A percentile compares a stretch with the other conserved stretches of the same genome.
Evolutionary conservation across 78 protist species (phyloP).

Genomic region (Dictyostelium intermedium): DNA sequence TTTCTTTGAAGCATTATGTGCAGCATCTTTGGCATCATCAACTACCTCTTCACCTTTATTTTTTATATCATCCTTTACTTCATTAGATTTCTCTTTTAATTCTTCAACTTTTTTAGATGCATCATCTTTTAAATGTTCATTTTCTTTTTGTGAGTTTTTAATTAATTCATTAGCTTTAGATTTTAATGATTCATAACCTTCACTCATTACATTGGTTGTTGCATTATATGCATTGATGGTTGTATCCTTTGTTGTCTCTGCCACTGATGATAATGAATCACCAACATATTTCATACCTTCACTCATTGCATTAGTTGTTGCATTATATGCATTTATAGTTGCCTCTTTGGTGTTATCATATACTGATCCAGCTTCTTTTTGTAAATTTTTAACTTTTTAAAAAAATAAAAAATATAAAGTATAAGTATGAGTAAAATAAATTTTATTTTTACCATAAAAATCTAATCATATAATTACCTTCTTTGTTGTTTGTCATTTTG

Average conservation of each 20-base stretch:
- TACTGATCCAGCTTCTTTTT: background rate
- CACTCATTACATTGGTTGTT: background rate
- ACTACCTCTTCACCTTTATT: background rate
- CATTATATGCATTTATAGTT: background rate
- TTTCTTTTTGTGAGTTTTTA: background rate
- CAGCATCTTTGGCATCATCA: background rate
- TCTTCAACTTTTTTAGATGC: background rate
- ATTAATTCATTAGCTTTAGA: background rate
- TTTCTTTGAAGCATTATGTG: background rate
- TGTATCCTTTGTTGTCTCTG: background rate
- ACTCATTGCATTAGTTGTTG: background rate
- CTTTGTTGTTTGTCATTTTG: too few relatives aligned
- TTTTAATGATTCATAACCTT: background rate
- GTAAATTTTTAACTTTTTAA: background rate
- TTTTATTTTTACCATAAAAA: too few relatives aligned
- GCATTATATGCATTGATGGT: background rate
- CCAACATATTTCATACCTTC: background rate
- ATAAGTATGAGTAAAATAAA: too few relatives aligned
- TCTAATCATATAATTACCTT: too few relatives aligned
- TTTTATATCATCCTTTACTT: background rate
- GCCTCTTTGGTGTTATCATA: background rate
- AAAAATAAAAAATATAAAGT: too few relatives aligned
- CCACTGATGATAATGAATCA: background rate
- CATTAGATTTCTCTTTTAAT: background rate
- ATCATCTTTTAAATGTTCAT: background rate